These are phyloP conservation scores for Lanmaoa rubissima DNA, from an alignment of 768 basidiomycete species.

Conservation along the genomic window DNA sequence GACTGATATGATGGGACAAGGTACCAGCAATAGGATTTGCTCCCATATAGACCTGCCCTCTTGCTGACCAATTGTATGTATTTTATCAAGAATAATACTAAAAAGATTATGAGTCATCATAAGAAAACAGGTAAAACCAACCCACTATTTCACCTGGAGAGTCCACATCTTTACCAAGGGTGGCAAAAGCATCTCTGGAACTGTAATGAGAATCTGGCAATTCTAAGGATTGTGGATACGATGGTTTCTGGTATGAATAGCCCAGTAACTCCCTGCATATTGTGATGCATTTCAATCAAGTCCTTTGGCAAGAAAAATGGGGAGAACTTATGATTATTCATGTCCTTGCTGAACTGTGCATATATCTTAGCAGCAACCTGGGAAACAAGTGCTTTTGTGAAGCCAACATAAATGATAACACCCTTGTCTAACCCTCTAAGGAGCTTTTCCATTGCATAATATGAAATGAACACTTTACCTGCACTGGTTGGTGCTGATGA, in stretches of 20 bases:
- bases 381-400: constrained; percentile 70
- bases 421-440: constrained; percentile 62
- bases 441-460: constrained; percentile 73
- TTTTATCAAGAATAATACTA: constrained; percentile 60
- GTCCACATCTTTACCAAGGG: constrained; percentile 60
- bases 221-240: constrained; percentile 60
- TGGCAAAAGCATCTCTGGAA: constrained; percentile 71
- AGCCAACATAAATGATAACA: constrained; percentile 70
- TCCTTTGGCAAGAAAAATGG: neutral
- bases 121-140: neutral
- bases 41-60: constrained; percentile 73
- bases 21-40: constrained; percentile 66
- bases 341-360: constrained; percentile 59
- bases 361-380: constrained; percentile 77
- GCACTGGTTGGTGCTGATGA: constrained; percentile 63
- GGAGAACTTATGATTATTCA: constrained; percentile 41
- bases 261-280: constrained; percentile 54
- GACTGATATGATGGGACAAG: constrained; percentile 68
- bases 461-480: constrained; percentile 77
- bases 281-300: neutral
- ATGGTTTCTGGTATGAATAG: constrained; percentile 64
- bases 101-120: neutral
- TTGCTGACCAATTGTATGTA: constrained; percentile 67
- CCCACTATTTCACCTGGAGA: constrained; percentile 58
- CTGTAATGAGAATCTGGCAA: constrained; percentile 73